Conservation (phyloP, 2,329 filamentous ascomycete species). For the Endoconidiophora polonica region DNA sequence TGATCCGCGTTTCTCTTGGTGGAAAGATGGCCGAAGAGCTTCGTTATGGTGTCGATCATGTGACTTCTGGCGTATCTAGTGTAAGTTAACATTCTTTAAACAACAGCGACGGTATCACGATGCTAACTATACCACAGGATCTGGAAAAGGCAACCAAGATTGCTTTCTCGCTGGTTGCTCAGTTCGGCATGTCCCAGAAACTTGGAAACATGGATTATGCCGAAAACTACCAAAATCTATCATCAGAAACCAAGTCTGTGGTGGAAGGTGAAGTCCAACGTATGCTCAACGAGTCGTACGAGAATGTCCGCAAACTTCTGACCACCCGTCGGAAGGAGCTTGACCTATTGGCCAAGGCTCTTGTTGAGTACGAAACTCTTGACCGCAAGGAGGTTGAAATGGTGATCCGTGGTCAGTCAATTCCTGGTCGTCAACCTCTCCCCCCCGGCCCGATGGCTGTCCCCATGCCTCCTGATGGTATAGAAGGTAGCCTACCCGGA, state of each 20-base stretch:
- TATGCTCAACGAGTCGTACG: constrained; percentile 65
- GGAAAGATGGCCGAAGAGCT: constrained; percentile 86
- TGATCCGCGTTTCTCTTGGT: constrained; percentile 67
- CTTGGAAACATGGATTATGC: constrained; percentile 83
- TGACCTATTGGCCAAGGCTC: constrained; percentile 70
- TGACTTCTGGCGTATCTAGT: constrained; percentile 71
- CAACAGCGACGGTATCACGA: neutral
- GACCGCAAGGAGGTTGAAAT: constrained; percentile 78
- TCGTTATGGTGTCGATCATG: constrained; percentile 76
- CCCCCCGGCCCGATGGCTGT: constrained; percentile 44
- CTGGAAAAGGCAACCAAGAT: constrained; percentile 65
- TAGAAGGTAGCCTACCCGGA: constrained; percentile 8
- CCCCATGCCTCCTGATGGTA: constrained; percentile 10
- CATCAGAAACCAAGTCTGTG: constrained; percentile 66
- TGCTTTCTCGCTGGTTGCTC: constrained; percentile 76
- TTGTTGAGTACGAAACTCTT: constrained; percentile 89
- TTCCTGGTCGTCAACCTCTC: constrained; percentile 42
- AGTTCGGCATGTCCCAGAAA: constrained; percentile 72
- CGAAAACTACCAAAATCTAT: constrained; percentile 64
- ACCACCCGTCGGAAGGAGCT: constrained; percentile 65
- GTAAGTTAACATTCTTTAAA: constrained; percentile 30
- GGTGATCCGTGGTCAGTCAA: constrained; percentile 71
- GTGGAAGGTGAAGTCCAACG: constrained; percentile 83
- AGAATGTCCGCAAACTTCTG: constrained; percentile 55
- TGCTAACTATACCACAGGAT: constrained; percentile 39